phyloP scores from a whole-genome alignment of 345 rosid species.

The Citrus glauca region DNA sequence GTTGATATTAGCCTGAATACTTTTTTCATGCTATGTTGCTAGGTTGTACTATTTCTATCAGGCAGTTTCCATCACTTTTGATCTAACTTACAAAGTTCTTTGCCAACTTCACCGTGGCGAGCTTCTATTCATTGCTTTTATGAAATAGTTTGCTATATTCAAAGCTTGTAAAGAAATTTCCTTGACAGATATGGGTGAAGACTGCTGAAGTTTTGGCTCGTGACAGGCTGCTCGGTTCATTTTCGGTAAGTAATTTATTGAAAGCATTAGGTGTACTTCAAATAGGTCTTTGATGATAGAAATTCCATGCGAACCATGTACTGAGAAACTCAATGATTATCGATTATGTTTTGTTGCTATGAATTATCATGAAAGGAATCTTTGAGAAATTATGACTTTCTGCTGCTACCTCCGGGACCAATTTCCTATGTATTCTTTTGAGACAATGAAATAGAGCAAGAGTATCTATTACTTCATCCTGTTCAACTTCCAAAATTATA shows the following conservation, averaged over 20 bases:
- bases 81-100: neutral
- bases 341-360: neutral
- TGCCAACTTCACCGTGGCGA: neutral
- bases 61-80: neutral
- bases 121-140: neutral
- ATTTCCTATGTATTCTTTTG: neutral
- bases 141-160: neutral
- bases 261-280: neutral
- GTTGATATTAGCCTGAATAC: too few relatives aligned
- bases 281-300: neutral
- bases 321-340: neutral
- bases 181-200: constrained; percentile 86
- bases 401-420: neutral
- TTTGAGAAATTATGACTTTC: neutral
- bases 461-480: neutral
- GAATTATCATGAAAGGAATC: neutral
- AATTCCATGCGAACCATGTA: neutral
- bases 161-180: neutral
- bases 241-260: constrained; percentile 43
- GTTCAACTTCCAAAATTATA: neutral
- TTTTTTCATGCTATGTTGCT: too few relatives aligned
- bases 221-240: constrained; percentile 89
- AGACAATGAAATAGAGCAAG: neutral
- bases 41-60: neutral
- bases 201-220: constrained; percentile 86